Evolutionary conservation across 257 asterid species (phyloP).

Genomic region (Vinca minor): DNA sequence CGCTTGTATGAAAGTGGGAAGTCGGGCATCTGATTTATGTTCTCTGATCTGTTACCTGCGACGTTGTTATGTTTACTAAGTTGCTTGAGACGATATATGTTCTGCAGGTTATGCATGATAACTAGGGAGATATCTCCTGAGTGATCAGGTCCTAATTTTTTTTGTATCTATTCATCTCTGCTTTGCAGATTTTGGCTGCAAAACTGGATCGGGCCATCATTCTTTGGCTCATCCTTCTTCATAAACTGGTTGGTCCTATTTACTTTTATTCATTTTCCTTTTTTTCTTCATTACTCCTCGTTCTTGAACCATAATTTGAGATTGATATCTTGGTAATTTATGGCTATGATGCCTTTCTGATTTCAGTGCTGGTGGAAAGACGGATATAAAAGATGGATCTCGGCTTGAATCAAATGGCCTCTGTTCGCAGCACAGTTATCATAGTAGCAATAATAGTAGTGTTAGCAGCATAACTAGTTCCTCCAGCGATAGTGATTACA

Average conservation of each 20-base stretch:
- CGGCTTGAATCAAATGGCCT: slow-evolving; percentile 55
- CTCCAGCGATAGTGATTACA: slow-evolving; percentile 77
- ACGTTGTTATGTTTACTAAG: too few species aligned
- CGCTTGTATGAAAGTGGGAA: neutral
- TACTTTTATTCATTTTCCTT: slow-evolving; percentile 8
- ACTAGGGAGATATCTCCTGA: slow-evolving; percentile 9
- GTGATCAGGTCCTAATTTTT: slow-evolving; percentile 9
- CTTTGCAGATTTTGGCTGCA: slow-evolving; percentile 91
- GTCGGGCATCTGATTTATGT: neutral
- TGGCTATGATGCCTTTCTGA: slow-evolving; percentile 28
- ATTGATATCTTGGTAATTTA: slow-evolving; percentile 13
- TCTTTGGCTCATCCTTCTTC: slow-evolving; percentile 64
- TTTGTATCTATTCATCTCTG: slow-evolving; percentile 8
- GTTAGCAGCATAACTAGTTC: slow-evolving; percentile 80
- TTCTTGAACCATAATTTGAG: slow-evolving; percentile 12
- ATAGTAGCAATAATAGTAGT: slow-evolving; percentile 90
- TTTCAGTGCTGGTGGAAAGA: slow-evolving; percentile 54
- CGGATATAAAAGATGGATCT: slow-evolving; percentile 53
- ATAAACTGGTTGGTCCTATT: slow-evolving; percentile 64
- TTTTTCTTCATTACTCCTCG: neutral
- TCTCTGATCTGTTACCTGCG: neutral
- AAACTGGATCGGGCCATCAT: slow-evolving; percentile 94
- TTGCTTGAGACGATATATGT: too few species aligned
- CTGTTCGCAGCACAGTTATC: slow-evolving; percentile 58
- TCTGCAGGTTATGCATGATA: slow-evolving; percentile 2